These are phyloP conservation scores for Colletotrichum caudatum DNA, from an alignment of 2,329 filamentous ascomycete species.

Conservation along the genomic window DNA sequence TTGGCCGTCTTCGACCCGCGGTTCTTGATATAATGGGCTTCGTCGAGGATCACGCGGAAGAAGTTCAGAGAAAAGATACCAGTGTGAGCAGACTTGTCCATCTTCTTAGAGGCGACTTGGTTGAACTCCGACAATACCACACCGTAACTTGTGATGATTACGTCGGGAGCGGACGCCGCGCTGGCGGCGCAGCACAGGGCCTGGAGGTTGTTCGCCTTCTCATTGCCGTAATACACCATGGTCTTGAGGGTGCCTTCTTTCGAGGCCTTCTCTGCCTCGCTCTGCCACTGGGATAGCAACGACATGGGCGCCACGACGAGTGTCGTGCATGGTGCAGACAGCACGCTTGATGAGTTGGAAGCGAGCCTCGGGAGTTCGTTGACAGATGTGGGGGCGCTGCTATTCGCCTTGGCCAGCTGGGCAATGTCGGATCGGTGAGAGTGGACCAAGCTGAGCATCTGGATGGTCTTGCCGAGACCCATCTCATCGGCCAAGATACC, in stretches of 20 bases:
- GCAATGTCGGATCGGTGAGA: constrained; percentile 76
- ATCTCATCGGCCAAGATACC: constrained; percentile 97
- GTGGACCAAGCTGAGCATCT: constrained; percentile 96
- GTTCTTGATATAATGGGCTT: constrained; percentile 94
- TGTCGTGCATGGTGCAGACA: constrained; percentile 86
- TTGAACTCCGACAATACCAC: constrained; percentile 90
- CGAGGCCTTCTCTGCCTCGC: constrained; percentile 92
- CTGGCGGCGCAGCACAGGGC: constrained; percentile 82
- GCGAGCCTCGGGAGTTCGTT: constrained; percentile 73
- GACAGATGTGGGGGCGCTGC: constrained; percentile 56
- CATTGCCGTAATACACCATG: constrained; percentile 91
- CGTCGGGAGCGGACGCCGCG: constrained; percentile 80
- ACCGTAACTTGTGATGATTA: constrained; percentile 96
- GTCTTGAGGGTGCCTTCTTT: constrained; percentile 84
- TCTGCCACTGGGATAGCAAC: constrained; percentile 95
- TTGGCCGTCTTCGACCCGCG: constrained; percentile 92
- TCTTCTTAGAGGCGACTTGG: constrained; percentile 74
- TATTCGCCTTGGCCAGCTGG: constrained; percentile 51
- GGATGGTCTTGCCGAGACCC: constrained; percentile 97
- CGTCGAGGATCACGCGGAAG: constrained; percentile 94
- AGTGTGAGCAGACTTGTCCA: constrained; percentile 73
- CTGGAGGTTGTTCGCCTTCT: constrained; percentile 84
- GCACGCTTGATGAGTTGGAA: constrained; percentile 66
- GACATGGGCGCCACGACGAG: constrained; percentile 98
- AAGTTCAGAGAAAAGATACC: constrained; percentile 94